These are phyloP conservation scores for Deuterostichococcus epilithicus DNA, from an alignment of 139 green algal species.

Conservation along the genomic window DNA sequence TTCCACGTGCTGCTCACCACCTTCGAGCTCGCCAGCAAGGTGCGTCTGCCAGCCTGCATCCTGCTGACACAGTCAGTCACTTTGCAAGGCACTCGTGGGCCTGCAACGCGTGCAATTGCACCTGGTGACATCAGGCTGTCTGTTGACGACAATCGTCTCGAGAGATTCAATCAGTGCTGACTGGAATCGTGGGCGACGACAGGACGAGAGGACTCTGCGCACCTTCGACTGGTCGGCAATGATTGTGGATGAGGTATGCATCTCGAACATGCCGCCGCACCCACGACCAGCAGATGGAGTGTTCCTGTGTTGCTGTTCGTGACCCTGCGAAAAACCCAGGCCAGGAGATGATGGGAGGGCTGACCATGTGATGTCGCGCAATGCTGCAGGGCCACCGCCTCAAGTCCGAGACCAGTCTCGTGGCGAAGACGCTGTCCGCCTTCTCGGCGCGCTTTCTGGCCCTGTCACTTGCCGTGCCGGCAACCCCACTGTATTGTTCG, in stretches of 20 bases:
- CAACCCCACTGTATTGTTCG: too few relatives aligned
- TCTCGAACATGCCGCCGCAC: not conserved
- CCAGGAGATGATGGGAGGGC: too few relatives aligned
- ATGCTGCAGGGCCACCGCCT: constrained; percentile 22
- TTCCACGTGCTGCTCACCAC: constrained; percentile 28
- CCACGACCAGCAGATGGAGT: not conserved
- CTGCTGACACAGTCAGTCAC: too few relatives aligned
- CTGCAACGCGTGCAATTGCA: too few relatives aligned
- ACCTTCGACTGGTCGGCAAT: constrained; percentile 16
- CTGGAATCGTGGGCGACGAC: not conserved
- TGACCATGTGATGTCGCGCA: too few relatives aligned
- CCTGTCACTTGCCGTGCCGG: too few relatives aligned
- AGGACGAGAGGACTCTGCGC: constrained; percentile 9
- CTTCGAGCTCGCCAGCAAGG: constrained; percentile 10
- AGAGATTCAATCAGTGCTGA: too few relatives aligned
- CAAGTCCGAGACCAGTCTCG: constrained; percentile 6
- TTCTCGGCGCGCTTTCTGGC: not conserved
- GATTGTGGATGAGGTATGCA: constrained; percentile 23
- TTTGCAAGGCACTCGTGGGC: too few relatives aligned
- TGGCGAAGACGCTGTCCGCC: not conserved
- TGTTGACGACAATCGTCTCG: too few relatives aligned
- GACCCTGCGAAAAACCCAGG: too few relatives aligned
- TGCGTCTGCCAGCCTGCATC: too few relatives aligned
- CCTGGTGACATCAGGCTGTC: too few relatives aligned
- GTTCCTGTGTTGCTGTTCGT: not conserved